Evolutionary conservation across 169 alveolate genomes (phyloP).

Genomic region (Besnoitia besnoiti): DNA sequence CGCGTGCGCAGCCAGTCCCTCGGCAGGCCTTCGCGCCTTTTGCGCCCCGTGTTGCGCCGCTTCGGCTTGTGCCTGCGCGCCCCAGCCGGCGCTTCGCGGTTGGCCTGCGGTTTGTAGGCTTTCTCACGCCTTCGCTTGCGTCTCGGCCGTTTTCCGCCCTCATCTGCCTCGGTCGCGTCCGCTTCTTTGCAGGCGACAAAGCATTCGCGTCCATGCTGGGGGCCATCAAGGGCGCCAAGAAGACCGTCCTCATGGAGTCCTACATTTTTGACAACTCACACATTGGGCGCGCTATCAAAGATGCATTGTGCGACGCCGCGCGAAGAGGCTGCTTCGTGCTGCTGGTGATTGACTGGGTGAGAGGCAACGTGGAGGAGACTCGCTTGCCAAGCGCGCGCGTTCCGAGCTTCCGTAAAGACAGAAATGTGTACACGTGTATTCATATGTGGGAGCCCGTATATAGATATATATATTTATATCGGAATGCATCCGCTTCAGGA

Average conservation of each 20-base stretch:
- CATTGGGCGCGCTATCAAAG: background rate
- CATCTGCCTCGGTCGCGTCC: background rate
- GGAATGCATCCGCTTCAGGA: too few relatives aligned
- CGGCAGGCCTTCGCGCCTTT: too few relatives aligned
- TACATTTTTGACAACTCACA: background rate
- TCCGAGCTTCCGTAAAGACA: too few relatives aligned
- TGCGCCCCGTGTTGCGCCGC: too few relatives aligned
- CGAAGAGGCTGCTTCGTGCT: slow-evolving; percentile 29
- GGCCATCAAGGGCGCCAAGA: background rate
- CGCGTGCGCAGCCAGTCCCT: too few relatives aligned
- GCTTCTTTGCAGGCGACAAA: slow-evolving; percentile 12
- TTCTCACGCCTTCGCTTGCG: background rate
- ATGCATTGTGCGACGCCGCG: slow-evolving; percentile 29
- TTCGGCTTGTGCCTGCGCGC: too few relatives aligned
- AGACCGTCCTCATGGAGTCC: background rate
- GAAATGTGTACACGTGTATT: too few relatives aligned
- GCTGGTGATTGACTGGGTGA: slow-evolving; percentile 34
- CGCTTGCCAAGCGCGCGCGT: too few relatives aligned
- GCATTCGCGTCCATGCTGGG: slow-evolving; percentile 9
- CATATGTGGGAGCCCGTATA: too few relatives aligned
- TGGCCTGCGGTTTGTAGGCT: background rate
- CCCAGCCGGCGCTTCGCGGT: background rate
- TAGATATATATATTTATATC: too few relatives aligned
- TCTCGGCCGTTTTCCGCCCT: background rate
- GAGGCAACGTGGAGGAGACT: background rate